These are phyloP conservation scores for Globisporangium cederbergense DNA, from an alignment of 352 stramenopile genomes.

Conservation along the genomic window DNA sequence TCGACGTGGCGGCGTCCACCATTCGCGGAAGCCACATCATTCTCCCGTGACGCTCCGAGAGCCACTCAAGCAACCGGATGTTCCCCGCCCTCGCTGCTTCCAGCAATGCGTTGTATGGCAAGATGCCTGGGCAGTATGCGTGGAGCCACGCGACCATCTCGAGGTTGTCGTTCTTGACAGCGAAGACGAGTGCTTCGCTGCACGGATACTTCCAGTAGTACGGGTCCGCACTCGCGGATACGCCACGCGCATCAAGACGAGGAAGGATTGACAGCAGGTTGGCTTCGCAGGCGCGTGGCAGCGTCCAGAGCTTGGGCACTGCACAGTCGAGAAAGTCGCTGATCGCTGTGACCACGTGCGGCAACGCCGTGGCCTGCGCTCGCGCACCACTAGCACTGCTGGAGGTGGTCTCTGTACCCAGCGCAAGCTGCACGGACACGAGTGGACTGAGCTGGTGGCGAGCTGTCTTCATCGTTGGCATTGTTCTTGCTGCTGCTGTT, in stretches of 20 bases:
- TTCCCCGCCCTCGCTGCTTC: not conserved
- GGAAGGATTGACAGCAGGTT: not conserved
- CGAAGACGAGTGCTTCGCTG: not conserved
- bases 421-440: not conserved
- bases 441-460: slow-evolving; percentile 3
- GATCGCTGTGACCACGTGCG: not conserved
- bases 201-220: not conserved
- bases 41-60: not conserved
- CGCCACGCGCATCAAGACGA: not conserved
- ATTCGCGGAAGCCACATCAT: not conserved
- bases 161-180: slow-evolving; percentile 4
- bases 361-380: not conserved
- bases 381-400: not conserved
- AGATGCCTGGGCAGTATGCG: not conserved
- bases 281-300: not conserved
- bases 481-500: not conserved
- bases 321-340: not conserved
- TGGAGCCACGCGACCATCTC: slow-evolving; percentile 4
- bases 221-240: not conserved
- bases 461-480: not conserved
- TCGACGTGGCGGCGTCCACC: not conserved
- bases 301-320: not conserved
- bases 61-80: not conserved
- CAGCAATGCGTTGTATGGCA: not conserved
- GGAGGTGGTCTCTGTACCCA: not conserved